These are phyloP conservation scores for Spathaspora gorwiae DNA, from an alignment of 805 yeast species.

Conservation along the genomic window DNA sequence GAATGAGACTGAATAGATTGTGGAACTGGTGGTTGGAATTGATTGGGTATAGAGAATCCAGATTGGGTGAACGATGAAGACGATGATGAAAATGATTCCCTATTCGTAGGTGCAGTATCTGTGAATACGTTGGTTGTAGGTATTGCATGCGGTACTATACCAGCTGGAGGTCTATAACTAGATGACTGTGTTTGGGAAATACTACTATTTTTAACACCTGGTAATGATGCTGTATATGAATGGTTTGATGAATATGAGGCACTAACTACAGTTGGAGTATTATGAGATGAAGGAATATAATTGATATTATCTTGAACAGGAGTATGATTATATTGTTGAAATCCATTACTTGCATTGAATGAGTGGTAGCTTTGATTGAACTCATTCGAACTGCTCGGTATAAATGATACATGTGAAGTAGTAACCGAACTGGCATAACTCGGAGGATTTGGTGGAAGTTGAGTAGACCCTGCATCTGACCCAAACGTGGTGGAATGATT, in stretches of 20 bases:
- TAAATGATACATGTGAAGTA: not conserved
- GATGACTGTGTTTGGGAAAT: not conserved
- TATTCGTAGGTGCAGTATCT: conserved; percentile 34
- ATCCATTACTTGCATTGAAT: not conserved
- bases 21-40: conserved; percentile 6
- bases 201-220: conserved; percentile 12
- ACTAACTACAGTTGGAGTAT: conserved; percentile 40
- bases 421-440: not conserved
- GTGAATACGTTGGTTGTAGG: conserved; percentile 55
- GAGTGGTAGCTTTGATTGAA: not conserved
- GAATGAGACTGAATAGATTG: conserved; percentile 11
- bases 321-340: conserved; percentile 2
- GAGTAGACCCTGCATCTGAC: conserved; percentile 8
- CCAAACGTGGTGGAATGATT: conserved; percentile 1
- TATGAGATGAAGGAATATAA: conserved; percentile 39
- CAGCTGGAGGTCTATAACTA: conserved; percentile 10
- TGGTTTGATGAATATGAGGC: conserved; percentile 40
- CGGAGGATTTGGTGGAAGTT: conserved; percentile 8
- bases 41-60: conserved; percentile 4
- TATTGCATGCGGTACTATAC: conserved; percentile 30
- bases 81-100: conserved; percentile 6
- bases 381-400: not conserved
- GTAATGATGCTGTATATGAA: conserved; percentile 24
- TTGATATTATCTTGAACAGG: conserved; percentile 13
- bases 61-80: conserved; percentile 8